Base-by-base conservation (phyloP, 768 basidiomycete species). In the Tricholoma terreum region DNA sequence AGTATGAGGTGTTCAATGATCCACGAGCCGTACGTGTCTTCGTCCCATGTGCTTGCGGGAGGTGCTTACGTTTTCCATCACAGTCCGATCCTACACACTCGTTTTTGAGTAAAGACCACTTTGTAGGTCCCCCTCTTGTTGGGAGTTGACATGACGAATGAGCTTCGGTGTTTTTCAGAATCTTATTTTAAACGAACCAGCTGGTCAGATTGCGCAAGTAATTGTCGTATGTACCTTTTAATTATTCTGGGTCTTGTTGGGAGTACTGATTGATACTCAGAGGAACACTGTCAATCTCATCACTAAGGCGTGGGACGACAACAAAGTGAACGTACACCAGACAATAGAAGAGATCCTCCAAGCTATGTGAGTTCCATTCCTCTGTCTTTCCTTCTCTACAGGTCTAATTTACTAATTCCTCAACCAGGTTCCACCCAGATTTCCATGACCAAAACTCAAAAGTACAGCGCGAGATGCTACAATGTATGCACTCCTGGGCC, bases 21-120 rank as follows among this genome's bases (percentile, higher is more conserved):
- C 87, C 90, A 1, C 75, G 82, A 57, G 88, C 90, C 12, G 88
- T 89, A 62, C 67, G 79, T 58, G 36, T 68, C 63, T 57, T 67
- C 14, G 60, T 70, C 57, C 19, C 51, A 15, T 48, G 40, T 24
- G 24, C 24, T 15, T 45, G 6, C 24, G 5, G 34, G 40, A n/a
- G 48, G 49, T 50, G 31, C 50, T 65, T n/a, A 60, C 21, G 48
- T 45, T 3, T 22, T 15, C 34, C 30, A 33, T 30, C 24, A 1
- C 63, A 90, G 85, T 89, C 86, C 33, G 92, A 94, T 67, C 92
- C 92, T 3, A 94, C 91, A 2, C 91, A 93, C 68, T 92, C 90
- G 3, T 90, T 91, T 77, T 71, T 94, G 70, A 91, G 89, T 68
- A 93, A 93, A 73, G 91, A 94, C 67, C 90, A 94, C 65, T 92